Evolutionary conservation across 2,329 filamentous ascomycete genomes (phyloP), one percentile per base, ranked within the genome.

Genomic region (Sodiomyces alkalinus): DNA sequence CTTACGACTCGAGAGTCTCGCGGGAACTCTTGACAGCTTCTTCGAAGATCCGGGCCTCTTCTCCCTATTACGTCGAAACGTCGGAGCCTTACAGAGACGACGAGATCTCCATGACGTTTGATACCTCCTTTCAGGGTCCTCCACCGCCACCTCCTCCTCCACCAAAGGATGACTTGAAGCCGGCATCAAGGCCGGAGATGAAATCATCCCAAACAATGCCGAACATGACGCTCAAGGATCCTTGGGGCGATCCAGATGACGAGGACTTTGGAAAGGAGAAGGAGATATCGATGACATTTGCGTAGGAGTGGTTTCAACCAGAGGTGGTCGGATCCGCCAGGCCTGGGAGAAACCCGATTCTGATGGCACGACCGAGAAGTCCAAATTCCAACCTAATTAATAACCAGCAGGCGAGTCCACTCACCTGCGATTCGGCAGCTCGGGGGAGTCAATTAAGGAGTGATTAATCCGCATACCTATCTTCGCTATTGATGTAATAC

Each of bases 241-340:
- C 79, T 1, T 87, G 81, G 81, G 74, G 68, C 3, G 77, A 69
- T 28, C 60, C 71, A 7, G 63, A 67, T 25, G 75, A 81, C 24
- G 68, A 79, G 29, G 68, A 79, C 29, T 79, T 79, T 55, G 74
- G 73, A 12, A 65, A 68, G 43, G 78, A 83, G 49, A 71, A 73
- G 46, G 78, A 83, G 51, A 80, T 87, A 37, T 66, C 69, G 18
- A 79, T 87, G 77, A 83, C 77, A 37, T 87, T 87, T 68, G 80
- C 77, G 51, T 81, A 25, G 15, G 23, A 13, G 12, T 7, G n/a
- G n/a, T n/a, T n/a, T n/a, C n/a, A n/a, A n/a, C n/a, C n/a, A n/a
- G n/a, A n/a, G n/a, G n/a, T n/a, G n/a, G n/a, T n/a, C n/a, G n/a
- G n/a, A n/a, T n/a, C n/a, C n/a, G n/a, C n/a, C n/a, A n/a, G n/a